Evolutionary conservation across 1,284 basidiomycete genomes (phyloP), one percentile per base, ranked within the genome.

Genomic region (Stereum hirsutum): DNA sequence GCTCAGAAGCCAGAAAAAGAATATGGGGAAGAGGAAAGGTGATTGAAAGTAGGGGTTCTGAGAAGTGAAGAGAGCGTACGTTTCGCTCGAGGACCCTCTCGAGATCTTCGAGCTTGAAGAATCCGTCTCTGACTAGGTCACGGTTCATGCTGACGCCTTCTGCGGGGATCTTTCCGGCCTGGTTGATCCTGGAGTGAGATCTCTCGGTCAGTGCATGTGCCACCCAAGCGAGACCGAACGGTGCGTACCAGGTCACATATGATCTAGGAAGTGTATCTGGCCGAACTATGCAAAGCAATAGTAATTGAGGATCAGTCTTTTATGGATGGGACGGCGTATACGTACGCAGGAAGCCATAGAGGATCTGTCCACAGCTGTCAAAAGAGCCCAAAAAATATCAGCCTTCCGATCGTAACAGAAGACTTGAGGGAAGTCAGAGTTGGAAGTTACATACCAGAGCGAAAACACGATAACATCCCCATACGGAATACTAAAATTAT

Each of bases 391-490:
- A n/a, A n/a, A n/a, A n/a, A n/a, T 15, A 10, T n/a, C 17, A 19
- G 17, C 40, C 14, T 19, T 15, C 10, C 25, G 6, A 23, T 26
- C 23, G 24, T 12, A 27, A 39, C 24, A 10, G n/a, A n/a, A n/a
- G n/a, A n/a, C n/a, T n/a, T n/a, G n/a, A n/a, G 26, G 27, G 8
- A 25, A 31, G 28, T 6, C 12, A 36, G 15, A 21, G 14, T 21
- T 4, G 28, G 19, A 39, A 15, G 5, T 19, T 6, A 58, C 72
- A 19, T 52, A 86, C 81, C 85, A 86, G 2, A 93, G 55, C 8
- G 83, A 74, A 56, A 97, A 97, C 7, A 93, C 74, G 15, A 96
- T 60, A 0, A 91, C 73, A 45, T 87, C 87, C 6, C 94, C 94
- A 58, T 92, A 72, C 0, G 93, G 94, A 12, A 99, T 74, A 41